phyloP scores from a whole-genome alignment of 1,284 basidiomycete genomes.

The Tilletia setariae region DNA sequence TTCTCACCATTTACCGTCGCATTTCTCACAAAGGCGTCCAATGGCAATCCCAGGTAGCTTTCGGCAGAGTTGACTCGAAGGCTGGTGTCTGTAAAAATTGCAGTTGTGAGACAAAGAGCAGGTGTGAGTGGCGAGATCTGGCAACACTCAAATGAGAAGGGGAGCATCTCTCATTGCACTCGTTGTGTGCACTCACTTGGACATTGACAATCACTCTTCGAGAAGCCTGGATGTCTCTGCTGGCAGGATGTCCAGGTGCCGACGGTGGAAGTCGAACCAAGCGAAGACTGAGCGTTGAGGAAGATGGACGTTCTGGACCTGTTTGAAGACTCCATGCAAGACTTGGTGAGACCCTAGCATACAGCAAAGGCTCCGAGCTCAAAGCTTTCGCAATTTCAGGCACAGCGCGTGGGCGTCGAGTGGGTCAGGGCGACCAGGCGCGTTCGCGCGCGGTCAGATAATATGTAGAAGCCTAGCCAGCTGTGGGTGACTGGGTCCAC shows the following conservation, averaged over 20 bases:
- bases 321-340: no score
- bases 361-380: no score
- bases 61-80: conserved; percentile 93
- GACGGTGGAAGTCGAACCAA: conserved; percentile 14
- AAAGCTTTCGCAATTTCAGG: no score
- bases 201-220: conserved; percentile 23
- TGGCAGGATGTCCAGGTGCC: not conserved
- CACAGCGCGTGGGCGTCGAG: no score
- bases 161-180: not conserved
- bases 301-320: no score
- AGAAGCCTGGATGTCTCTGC: not conserved
- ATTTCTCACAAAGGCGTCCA: conserved; percentile 96
- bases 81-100: conserved; percentile 39
- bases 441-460: no score
- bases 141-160: not conserved
- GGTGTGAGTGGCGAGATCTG: not conserved
- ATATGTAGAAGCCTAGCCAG: no score
- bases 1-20: conserved; percentile 94
- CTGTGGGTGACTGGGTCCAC: no score
- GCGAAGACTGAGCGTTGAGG: no score
- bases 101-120: not conserved
- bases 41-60: conserved; percentile 92
- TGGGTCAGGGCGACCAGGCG: no score
- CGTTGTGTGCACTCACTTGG: conserved; percentile 29
- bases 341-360: no score